Base-by-base conservation (phyloP, 169 alveolate species). In the Plasmodium falciparum region DNA sequence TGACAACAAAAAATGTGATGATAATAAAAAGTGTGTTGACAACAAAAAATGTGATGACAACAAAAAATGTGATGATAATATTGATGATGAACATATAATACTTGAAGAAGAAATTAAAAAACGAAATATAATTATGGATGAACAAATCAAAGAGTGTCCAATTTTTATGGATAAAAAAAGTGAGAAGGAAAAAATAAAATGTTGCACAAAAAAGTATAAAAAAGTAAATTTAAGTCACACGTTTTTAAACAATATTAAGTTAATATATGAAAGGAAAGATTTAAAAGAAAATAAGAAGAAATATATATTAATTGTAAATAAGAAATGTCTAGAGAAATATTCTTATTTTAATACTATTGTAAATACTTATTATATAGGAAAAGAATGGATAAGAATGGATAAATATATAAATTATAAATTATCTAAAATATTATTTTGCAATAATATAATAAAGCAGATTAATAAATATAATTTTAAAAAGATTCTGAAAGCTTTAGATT, bases 201-300 rank as follows among this genome's bases (percentile, higher is more conserved):
- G n/a, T 59, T 20, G 7, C 17, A n/a, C 6, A 52, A 9, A 29
- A 39, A 39, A 5, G 47, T 39, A 15, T 1, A 58, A 58, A 11
- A 17, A 39, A 39, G 11, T 43, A 54, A 26, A 22, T 15, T 6
- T 56, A 49, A 50, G 71, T 56, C 15, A 56, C n/a, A 24, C 56
- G 24, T 69, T 63, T 20, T 24, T 76, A 39, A 76, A 63, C 26
- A 65, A 50, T 52, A 49, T 66, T 49, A 78, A 78, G 50, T 50
- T 78, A 65, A 78, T 78, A n/a, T 78, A 78, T 59, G 52, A 78
- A 70, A 78, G 47, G 49, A 76, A 78, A 74, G 49, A 74, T 8
- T 50, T 78, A 65, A 78, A 50, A 29, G 33, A 78, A 45, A 29
- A 78, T 45, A 66, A 59, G 49, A 76, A 78, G 22, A 56, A 56